These are phyloP conservation scores for Fusarium anthophilum DNA, from an alignment of 2,329 filamentous ascomycete genomes.

Conservation along the genomic window DNA sequence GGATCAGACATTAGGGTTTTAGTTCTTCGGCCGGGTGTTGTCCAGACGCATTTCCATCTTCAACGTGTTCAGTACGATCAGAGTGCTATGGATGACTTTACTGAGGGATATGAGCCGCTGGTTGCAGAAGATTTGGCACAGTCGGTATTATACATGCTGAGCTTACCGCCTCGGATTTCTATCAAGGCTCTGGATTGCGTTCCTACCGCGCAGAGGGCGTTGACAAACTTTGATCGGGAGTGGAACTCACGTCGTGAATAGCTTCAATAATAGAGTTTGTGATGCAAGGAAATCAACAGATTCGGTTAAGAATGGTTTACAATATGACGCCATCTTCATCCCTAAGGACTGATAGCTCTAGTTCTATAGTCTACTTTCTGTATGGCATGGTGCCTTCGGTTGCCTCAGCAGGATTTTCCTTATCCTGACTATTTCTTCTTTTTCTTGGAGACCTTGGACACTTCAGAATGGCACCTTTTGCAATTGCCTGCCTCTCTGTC, in stretches of 20 bases:
- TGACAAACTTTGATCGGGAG: background rate
- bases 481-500: background rate
- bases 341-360: background rate
- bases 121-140: constrained; percentile 13
- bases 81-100: constrained; percentile 10
- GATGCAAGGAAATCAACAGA: no score
- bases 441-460: background rate
- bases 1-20: constrained; percentile 18
- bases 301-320: no score
- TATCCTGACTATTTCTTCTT: background rate
- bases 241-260: background rate
- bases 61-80: constrained; percentile 17
- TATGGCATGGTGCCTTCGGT: accelerated
- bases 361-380: background rate
- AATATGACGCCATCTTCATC: background rate
- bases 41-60: constrained; percentile 22
- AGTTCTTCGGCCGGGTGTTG: constrained; percentile 14
- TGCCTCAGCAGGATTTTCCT: accelerated
- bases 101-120: constrained; percentile 11
- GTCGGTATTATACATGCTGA: constrained; percentile 21
- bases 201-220: background rate
- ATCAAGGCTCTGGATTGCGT: constrained; percentile 29
- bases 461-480: no score
- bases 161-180: background rate
- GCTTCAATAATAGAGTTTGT: accelerated